phyloP scores from a whole-genome alignment of 1,284 basidiomycete species.

The Ganoderma sinense region DNA sequence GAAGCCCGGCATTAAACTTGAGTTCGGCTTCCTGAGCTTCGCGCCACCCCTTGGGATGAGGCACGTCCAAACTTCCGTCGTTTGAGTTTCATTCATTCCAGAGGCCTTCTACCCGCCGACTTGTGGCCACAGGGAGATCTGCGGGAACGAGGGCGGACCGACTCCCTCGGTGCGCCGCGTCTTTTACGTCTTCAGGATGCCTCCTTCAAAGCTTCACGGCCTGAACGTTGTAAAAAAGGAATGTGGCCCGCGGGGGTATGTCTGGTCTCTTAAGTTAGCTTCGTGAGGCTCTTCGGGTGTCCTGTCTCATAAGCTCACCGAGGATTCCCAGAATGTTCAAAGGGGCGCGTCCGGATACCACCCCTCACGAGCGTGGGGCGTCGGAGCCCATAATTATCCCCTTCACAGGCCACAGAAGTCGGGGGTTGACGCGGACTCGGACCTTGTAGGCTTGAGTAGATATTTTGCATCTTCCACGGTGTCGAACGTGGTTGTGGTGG shows the following conservation, averaged over 20 bases:
- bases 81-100: slow-evolving; percentile 1
- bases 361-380: not conserved
- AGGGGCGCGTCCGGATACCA: not conserved
- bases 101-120: not conserved
- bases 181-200: not conserved
- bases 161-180: not conserved
- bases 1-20: slow-evolving; percentile 1
- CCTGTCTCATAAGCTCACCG: not conserved
- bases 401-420: not conserved
- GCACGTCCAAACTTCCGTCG: not conserved
- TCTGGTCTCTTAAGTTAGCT: not conserved
- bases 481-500: not conserved
- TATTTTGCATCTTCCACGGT: not conserved
- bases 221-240: not conserved
- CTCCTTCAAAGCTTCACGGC: not conserved
- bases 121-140: not conserved
- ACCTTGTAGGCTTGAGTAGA: not conserved
- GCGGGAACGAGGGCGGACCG: slow-evolving; percentile 1
- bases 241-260: not conserved
- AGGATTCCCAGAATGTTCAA: not conserved
- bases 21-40: not conserved
- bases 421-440: not conserved
- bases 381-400: not conserved
- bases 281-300: not conserved
- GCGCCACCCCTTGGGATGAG: not conserved